Evolutionary conservation across 495 filamentous ascomycete species (phyloP).

Genomic region (Talaromyces adpressus): DNA sequence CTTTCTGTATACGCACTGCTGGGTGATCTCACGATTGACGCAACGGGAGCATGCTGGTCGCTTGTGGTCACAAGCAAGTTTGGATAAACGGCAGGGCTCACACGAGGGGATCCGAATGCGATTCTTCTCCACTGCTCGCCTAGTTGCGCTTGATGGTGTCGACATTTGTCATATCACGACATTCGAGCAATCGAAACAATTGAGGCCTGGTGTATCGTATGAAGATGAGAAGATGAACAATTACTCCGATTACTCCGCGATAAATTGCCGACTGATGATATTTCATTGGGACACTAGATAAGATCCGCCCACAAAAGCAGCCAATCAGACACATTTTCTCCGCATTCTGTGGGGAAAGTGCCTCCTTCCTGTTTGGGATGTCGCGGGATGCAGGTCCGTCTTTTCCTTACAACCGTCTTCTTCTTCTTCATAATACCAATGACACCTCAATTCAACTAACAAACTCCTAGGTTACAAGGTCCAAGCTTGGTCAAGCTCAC

Average conservation of each 20-base stretch:
- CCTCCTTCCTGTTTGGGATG: not conserved
- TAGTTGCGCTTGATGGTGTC: not conserved
- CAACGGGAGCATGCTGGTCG: slow-evolving; percentile 34
- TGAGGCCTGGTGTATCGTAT: not conserved
- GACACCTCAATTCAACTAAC: too few relatives aligned
- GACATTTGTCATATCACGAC: not conserved
- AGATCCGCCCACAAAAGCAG: not conserved
- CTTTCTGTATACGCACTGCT: slow-evolving; percentile 30
- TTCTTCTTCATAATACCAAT: too few relatives aligned
- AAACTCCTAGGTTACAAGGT: too few relatives aligned
- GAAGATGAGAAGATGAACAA: not conserved
- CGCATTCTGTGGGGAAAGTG: not conserved
- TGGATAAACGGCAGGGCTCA: slow-evolving; percentile 34
- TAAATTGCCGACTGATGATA: not conserved
- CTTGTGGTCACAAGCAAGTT: slow-evolving; percentile 35
- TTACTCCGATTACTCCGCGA: slow-evolving; percentile 2
- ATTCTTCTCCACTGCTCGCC: slow-evolving; percentile 8
- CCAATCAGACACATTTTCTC: not conserved
- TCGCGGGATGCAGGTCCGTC: not conserved
- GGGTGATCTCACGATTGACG: slow-evolving; percentile 14
- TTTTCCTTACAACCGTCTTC: too few relatives aligned
- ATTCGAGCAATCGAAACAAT: not conserved
- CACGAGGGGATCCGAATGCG: slow-evolving; percentile 17
- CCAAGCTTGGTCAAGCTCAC: not conserved
- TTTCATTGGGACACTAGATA: not conserved